These are phyloP conservation scores for Myxozyma sirexii DNA, from an alignment of 805 yeast genomes.

Conservation along the genomic window DNA sequence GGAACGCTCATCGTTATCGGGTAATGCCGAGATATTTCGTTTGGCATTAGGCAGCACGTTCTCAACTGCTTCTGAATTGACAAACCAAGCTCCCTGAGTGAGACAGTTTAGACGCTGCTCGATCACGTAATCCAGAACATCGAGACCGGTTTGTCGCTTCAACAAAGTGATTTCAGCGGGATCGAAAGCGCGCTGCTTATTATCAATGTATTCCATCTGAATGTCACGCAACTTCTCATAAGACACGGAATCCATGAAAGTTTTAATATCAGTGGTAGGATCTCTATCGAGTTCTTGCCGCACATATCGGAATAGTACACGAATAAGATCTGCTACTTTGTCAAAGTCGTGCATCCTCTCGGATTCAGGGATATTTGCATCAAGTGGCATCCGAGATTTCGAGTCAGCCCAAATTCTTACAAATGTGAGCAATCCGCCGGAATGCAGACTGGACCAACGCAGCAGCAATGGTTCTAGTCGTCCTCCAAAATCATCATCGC, in stretches of 20 bases:
- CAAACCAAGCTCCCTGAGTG: slow-evolving; percentile 24
- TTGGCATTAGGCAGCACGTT: not conserved
- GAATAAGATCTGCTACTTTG: slow-evolving; percentile 12
- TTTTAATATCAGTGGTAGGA: not conserved
- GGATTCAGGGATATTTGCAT: not conserved
- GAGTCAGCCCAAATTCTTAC: slow-evolving; percentile 19
- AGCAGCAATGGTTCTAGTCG: slow-evolving; percentile 17
- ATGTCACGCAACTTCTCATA: slow-evolving; percentile 9
- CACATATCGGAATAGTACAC: slow-evolving; percentile 10
- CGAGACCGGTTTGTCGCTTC: slow-evolving; percentile 8
- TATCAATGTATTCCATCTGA: slow-evolving; percentile 13
- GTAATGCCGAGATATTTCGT: not conserved
- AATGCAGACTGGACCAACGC: slow-evolving; percentile 23
- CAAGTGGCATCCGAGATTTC: not conserved
- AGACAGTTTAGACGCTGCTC: slow-evolving; percentile 21
- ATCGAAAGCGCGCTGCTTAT: not conserved
- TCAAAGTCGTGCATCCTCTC: slow-evolving; percentile 7
- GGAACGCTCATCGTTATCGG: not conserved
- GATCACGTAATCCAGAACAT: slow-evolving; percentile 6
- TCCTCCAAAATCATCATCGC: not conserved
- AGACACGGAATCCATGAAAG: not conserved
- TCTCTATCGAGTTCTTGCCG: not conserved
- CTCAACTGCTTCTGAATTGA: not conserved
- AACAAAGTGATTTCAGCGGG: slow-evolving; percentile 7
- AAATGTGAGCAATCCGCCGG: slow-evolving; percentile 15